Conservation (phyloP, 2,329 filamentous ascomycete genomes). For the Penicillium digitatum region DNA sequence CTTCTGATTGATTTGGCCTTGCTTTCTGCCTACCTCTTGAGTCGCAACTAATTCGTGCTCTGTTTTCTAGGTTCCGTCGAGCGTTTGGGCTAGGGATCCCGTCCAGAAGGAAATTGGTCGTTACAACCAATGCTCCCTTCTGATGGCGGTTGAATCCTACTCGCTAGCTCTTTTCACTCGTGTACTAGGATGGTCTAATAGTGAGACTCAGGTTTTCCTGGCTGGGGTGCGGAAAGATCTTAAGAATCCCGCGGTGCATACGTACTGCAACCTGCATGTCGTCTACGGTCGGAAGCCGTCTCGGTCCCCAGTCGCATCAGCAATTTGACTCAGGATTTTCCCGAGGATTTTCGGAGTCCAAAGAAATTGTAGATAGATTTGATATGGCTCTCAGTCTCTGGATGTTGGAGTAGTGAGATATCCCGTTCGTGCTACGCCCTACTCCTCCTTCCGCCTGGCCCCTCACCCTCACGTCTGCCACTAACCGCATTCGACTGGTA, state of each 20-base stretch:
- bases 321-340: slow-evolving; percentile 26
- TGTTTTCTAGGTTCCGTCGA: slow-evolving; percentile 43
- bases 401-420: neutral
- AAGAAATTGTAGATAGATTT: neutral
- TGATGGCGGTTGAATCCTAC: slow-evolving; percentile 32
- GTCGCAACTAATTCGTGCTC: neutral
- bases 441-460: neutral
- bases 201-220: slow-evolving; percentile 39
- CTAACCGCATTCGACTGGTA: neutral
- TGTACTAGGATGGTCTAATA: slow-evolving; percentile 35
- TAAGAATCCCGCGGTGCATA: slow-evolving; percentile 36
- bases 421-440: neutral
- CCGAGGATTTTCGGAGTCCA: slow-evolving; percentile 3
- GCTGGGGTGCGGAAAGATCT: slow-evolving; percentile 39
- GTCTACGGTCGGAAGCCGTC: slow-evolving; percentile 38
- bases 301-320: slow-evolving; percentile 5
- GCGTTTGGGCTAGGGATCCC: slow-evolving; percentile 48
- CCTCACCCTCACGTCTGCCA: neutral
- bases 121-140: slow-evolving; percentile 30
- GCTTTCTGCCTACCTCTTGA: neutral
- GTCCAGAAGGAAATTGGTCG: slow-evolving; percentile 44
- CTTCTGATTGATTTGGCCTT: neutral
- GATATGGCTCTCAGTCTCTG: neutral
- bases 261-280: slow-evolving; percentile 34
- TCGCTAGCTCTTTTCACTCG: slow-evolving; percentile 32